Evolutionary conservation across 176 grass and related monocot species (phyloP), one percentile per base, ranked within the genome.

Genomic region (Zea luxurians): DNA sequence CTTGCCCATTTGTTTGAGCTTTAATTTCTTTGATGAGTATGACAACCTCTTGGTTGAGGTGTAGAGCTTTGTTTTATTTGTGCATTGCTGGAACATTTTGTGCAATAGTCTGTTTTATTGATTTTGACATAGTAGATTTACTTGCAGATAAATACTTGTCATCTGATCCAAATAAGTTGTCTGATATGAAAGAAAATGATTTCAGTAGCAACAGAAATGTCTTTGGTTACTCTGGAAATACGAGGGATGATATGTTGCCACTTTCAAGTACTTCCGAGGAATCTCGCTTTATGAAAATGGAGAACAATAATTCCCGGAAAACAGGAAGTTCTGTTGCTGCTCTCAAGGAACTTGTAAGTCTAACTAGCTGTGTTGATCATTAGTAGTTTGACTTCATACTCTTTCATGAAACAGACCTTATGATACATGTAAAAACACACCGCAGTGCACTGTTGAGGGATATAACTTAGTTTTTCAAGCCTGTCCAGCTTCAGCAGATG

Each of bases 291-390:
- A 63, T 87, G 71, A 91, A 92, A 88, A 75, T 80, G 53, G 84
- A 83, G 53, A 78, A 86, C 10, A 77, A 73, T 59, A 76, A 73
- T 66, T 85, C 49, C 16, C 81, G 75, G 68, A 86, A 76, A 85
- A 66, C 67, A 81, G 78, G 70, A 53, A 48, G 83, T 65, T 80
- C 89, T 85, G 70, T 95, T 86, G 75, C 90, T 69, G 88, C 92
- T 81, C 92, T 99, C 35, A 95, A 86, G 68, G 90, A 99, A 85
- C 92, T 99, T 74, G 96, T 95, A 87, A 86, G 88, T 91, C 55
- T 58, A 58, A 7, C 54, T 58, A 20, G 15, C 48, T 74, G 17
- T 57, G 21, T 80, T 64, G 10, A 18, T 42, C 82, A 20, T 68
- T 27, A 27, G 27, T 27, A 27, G 27, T 27, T 27, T 79, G 77